phyloP scores from a whole-genome alignment of 2,329 filamentous ascomycete genomes.

The Colletotrichum cuscutae region DNA sequence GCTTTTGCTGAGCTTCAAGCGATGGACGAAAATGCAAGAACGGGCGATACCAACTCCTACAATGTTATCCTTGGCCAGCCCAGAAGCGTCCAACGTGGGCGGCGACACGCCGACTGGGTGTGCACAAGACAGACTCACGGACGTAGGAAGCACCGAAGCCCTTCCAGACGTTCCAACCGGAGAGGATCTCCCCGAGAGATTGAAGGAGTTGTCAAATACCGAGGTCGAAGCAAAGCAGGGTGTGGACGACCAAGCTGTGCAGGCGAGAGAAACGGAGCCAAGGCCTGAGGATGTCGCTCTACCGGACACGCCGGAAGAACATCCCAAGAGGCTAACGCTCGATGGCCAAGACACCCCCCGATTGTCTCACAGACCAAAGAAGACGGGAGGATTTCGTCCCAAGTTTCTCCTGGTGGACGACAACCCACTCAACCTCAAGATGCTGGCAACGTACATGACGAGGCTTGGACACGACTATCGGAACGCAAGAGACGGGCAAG shows the following conservation, averaged over 20 bases:
- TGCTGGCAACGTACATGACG: slow-evolving; percentile 47
- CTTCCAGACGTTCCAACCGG: background rate
- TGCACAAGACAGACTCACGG: background rate
- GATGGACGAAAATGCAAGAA: slow-evolving; percentile 38
- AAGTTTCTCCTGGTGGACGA: slow-evolving; percentile 52
- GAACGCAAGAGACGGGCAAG: slow-evolving; percentile 46
- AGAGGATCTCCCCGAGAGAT: background rate
- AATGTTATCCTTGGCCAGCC: background rate
- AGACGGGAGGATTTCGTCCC: background rate
- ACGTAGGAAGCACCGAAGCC: background rate
- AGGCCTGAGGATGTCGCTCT: background rate
- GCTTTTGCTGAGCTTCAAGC: slow-evolving; percentile 40
- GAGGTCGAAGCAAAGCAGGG: background rate
- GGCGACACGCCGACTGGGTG: background rate
- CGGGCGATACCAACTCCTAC: background rate
- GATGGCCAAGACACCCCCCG: background rate
- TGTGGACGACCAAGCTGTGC: background rate
- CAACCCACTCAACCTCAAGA: slow-evolving; percentile 51
- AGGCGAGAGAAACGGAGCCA: background rate
- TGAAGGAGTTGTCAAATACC: background rate
- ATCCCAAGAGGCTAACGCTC: background rate
- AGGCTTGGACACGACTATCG: slow-evolving; percentile 44
- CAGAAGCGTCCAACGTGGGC: background rate
- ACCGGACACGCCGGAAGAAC: background rate
- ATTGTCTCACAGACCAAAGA: background rate